Evolutionary conservation across 2,329 filamentous ascomycete species (phyloP).

Genomic region (Cytospora leucostoma): DNA sequence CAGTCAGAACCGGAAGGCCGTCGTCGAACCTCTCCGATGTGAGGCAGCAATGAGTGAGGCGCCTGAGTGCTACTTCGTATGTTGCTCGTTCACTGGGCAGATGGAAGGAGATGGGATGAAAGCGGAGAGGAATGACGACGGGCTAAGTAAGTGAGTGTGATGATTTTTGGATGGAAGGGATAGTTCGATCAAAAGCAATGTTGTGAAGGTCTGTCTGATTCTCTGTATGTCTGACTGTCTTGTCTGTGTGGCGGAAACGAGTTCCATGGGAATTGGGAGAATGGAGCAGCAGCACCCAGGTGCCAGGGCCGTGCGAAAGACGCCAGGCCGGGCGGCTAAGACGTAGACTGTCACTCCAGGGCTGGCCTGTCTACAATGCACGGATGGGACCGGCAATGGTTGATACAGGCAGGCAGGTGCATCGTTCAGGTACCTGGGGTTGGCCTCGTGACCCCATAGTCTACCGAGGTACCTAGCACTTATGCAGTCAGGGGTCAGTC

Average conservation of each 20-base stretch:
- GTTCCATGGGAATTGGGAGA: background rate
- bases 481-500: too few relatives aligned
- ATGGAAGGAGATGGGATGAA: background rate
- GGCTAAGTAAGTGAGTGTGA: background rate
- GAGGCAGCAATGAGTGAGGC: background rate
- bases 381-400: background rate
- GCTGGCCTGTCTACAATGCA: background rate
- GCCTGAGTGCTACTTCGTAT: background rate
- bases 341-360: background rate
- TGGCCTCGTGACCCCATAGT: background rate
- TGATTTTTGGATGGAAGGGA: background rate
- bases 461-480: too few relatives aligned
- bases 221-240: background rate
- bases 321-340: background rate
- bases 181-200: background rate
- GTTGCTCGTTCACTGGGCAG: background rate
- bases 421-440: background rate
- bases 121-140: background rate
- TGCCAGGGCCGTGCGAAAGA: background rate
- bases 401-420: background rate
- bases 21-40: background rate
- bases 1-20: background rate
- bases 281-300: background rate
- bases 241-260: background rate
- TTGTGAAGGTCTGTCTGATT: background rate